phyloP scores from a whole-genome alignment of 2,329 filamentous ascomycete species.

The Diaporthe humulicola region DNA sequence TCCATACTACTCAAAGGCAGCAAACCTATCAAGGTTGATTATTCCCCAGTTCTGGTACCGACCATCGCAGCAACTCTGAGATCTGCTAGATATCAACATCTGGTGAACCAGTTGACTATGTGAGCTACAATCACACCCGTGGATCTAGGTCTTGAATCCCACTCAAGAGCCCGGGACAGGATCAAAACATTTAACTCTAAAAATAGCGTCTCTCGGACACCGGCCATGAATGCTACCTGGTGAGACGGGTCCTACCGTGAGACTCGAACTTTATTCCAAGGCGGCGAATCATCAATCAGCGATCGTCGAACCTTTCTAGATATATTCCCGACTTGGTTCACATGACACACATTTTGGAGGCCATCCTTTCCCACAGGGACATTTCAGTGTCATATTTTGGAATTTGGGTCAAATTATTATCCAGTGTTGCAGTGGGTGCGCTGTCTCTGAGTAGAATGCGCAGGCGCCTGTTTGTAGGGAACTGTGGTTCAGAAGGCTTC shows the following conservation, averaged over 20 bases:
- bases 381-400: neutral
- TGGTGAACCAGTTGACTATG: too few species aligned
- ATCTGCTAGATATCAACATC: too few species aligned
- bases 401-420: too few species aligned
- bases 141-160: too few species aligned
- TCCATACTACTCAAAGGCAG: neutral
- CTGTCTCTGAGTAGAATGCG: neutral
- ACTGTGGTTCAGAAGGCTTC: neutral
- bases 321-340: neutral
- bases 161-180: neutral
- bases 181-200: neutral
- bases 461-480: neutral
- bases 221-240: neutral
- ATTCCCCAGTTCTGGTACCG: neutral
- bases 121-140: too few species aligned
- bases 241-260: slow-evolving; percentile 18
- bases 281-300: neutral
- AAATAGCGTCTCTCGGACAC: neutral
- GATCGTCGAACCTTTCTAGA: neutral
- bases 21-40: neutral
- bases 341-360: neutral
- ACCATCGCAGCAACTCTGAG: too few species aligned
- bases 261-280: neutral
- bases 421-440: too few species aligned
- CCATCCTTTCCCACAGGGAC: neutral